phyloP scores from a whole-genome alignment of 176 grass and related monocot species.

The Saccharum officinarum region DNA sequence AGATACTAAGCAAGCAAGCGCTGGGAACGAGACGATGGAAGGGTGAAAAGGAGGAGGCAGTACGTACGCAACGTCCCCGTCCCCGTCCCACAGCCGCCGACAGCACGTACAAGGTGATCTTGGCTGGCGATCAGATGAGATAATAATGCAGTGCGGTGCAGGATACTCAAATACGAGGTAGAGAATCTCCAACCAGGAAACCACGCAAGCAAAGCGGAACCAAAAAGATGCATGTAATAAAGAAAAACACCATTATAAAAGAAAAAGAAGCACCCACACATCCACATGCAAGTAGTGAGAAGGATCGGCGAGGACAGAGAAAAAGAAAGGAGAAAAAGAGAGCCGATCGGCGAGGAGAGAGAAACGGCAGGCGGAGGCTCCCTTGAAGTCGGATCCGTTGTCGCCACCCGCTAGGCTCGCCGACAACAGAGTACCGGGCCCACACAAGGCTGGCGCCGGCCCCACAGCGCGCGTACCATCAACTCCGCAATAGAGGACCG shows the following conservation, averaged over 20 bases:
- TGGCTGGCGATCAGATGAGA: no score
- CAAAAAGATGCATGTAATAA: neutral
- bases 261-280: conserved; percentile 45
- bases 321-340: neutral
- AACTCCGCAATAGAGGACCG: neutral
- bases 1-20: no score
- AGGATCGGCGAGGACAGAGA: neutral
- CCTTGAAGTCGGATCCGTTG: no score
- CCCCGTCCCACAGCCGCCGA: no score
- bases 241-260: neutral
- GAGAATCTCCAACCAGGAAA: conserved; percentile 49
- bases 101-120: no score
- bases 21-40: no score
- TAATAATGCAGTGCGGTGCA: no score
- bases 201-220: conserved; percentile 12
- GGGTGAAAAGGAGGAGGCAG: no score
- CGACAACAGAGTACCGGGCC: no score
- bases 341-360: neutral
- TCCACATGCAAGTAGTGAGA: neutral
- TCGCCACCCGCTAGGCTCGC: no score
- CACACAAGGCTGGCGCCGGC: no score
- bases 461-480: conserved; percentile 1
- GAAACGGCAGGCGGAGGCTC: neutral
- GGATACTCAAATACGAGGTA: no score
- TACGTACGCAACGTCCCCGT: neutral